Evolutionary conservation across 2,329 filamentous ascomycete genomes (phyloP).

Genomic region (Diaporthe longicolla): DNA sequence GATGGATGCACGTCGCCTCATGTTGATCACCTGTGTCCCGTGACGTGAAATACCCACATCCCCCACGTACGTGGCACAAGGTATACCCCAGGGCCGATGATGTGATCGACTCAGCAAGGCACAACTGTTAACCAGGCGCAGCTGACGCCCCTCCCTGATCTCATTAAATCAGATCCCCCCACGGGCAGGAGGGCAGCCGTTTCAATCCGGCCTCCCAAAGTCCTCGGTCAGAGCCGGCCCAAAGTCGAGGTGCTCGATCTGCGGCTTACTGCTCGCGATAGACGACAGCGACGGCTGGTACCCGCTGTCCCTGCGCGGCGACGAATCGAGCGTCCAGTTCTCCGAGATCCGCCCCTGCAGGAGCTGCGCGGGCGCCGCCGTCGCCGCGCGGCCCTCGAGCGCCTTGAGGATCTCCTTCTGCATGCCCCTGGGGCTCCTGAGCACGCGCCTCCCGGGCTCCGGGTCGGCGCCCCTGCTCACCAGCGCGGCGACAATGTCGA

Average conservation of each 20-base stretch:
- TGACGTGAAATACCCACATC: background rate
- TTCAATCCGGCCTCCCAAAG: background rate
- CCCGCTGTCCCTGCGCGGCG: conserved; percentile 7
- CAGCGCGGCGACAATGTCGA: conserved; percentile 14
- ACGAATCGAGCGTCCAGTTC: background rate
- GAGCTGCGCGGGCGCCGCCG: background rate
- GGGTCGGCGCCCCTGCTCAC: conserved; percentile 26
- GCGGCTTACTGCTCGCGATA: background rate
- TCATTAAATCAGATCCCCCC: no score
- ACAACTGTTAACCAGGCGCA: background rate
- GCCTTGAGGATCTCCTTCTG: conserved; percentile 13
- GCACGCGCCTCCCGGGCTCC: background rate
- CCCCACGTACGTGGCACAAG: background rate
- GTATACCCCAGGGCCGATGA: background rate
- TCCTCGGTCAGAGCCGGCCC: background rate
- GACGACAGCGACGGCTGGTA: conserved; percentile 27
- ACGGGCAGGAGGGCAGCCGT: no score
- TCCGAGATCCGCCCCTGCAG: background rate
- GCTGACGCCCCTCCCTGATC: no score
- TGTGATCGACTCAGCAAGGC: background rate
- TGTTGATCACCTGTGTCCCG: background rate
- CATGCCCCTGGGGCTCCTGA: background rate
- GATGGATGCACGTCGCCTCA: no score
- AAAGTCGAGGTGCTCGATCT: conserved; percentile 12
- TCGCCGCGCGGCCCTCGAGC: conserved; percentile 13